These are phyloP conservation scores for Onygena corvina DNA, from an alignment of 2,329 filamentous ascomycete species.

Conservation along the genomic window DNA sequence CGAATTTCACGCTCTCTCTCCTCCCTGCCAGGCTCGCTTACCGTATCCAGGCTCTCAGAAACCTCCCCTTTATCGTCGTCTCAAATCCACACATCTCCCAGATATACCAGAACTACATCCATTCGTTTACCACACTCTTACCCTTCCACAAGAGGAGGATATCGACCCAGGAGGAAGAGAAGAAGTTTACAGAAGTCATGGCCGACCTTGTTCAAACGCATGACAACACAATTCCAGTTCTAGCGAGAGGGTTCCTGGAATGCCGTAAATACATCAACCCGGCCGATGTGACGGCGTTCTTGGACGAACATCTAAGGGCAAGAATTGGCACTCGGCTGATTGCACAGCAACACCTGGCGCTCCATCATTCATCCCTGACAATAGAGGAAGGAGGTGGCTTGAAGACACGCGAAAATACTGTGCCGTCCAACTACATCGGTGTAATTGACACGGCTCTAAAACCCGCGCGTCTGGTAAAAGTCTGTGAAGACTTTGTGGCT, in stretches of 20 bases:
- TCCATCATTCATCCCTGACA: conserved; percentile 65
- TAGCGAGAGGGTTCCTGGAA: conserved; percentile 86
- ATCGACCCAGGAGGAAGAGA: conserved; percentile 70
- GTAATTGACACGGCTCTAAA: conserved; percentile 86
- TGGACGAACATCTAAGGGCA: conserved; percentile 86
- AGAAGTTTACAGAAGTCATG: conserved; percentile 81
- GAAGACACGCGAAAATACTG: conserved; percentile 14
- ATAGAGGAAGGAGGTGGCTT: conserved; percentile 44
- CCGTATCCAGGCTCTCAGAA: conserved; percentile 82
- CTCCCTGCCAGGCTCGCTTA: conserved; percentile 86
- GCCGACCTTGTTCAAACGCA: conserved; percentile 93
- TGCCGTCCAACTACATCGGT: conserved; percentile 60
- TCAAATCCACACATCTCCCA: conserved; percentile 90
- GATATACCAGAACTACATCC: conserved; percentile 93
- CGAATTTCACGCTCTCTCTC: conserved; percentile 88
- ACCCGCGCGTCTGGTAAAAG: conserved; percentile 67
- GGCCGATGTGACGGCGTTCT: conserved; percentile 71
- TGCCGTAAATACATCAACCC: conserved; percentile 80
- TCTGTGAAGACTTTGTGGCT: conserved; percentile 79
- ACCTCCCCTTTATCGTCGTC: conserved; percentile 93
- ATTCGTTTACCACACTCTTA: conserved; percentile 79
- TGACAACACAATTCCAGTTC: conserved; percentile 81
- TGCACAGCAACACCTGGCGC: conserved; percentile 89
- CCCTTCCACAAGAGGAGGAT: conserved; percentile 67
- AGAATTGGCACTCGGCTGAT: conserved; percentile 89